Conservation (phyloP, 768 basidiomycete species). For the Lactarius quietus region DNA sequence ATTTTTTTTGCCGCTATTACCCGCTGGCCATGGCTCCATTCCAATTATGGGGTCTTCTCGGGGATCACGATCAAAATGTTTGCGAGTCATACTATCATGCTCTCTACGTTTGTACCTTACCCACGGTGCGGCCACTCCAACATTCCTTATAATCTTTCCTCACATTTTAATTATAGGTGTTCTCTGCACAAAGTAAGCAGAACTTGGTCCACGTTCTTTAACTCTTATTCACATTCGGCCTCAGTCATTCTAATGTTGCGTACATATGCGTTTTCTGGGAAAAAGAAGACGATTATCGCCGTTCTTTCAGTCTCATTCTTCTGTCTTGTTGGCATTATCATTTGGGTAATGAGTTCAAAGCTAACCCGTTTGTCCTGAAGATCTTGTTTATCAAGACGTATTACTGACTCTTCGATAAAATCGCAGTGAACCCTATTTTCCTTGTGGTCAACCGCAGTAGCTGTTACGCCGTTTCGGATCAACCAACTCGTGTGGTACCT, state of each 20-base stretch:
- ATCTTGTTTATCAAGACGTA: neutral
- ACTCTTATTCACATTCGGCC: neutral
- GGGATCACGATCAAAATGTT: neutral
- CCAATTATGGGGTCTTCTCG: conserved; percentile 15
- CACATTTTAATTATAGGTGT: conserved; percentile 1
- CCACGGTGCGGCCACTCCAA: conserved; percentile 10
- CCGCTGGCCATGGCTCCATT: conserved; percentile 19
- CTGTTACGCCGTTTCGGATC: conserved; percentile 16
- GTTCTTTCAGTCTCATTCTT: conserved; percentile 6
- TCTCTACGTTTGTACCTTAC: conserved; percentile 14
- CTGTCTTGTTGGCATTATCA: conserved; percentile 1
- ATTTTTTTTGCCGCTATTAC: conserved; percentile 24
- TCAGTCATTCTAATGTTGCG: conserved; percentile 25
- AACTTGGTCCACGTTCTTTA: neutral
- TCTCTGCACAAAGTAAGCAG: conserved; percentile 20
- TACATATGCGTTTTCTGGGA: conserved; percentile 23
- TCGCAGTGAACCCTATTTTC: conserved; percentile 8
- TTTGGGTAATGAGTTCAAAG: conserved; percentile 13
- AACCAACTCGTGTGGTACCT: neutral
- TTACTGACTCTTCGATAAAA: neutral
- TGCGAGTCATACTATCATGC: conserved; percentile 9
- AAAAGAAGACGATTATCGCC: neutral
- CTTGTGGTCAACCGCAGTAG: neutral
- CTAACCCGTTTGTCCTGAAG: conserved; percentile 4
- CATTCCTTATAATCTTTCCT: neutral